Evolutionary conservation across 2,329 filamentous ascomycete species (phyloP), one percentile per base, ranked within the genome.

Genomic region (Sporothrix dimorphospora): DNA sequence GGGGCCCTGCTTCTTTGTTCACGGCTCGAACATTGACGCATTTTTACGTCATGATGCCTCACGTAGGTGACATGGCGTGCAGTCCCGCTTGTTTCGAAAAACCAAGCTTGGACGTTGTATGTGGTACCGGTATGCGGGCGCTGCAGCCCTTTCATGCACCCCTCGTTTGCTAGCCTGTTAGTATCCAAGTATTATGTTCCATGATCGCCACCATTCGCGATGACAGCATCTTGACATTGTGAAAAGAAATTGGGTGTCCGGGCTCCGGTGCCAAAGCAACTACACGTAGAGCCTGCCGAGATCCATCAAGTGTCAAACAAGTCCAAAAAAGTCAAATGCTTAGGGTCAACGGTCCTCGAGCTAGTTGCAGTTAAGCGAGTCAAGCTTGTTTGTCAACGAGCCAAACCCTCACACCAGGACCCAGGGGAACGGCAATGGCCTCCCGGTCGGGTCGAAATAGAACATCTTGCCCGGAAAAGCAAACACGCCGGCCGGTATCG

Each of bases 11-110:
- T 55, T 30, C 53, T 55, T 55, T 55, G 53, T 55, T 30, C 14
- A 30, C 21, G 16, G 53, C 53, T 5, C 4, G 12, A 55, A 55
- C 6, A 27, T 55, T 24, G 24, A 55, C 27, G 53, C 11, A 16
- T 30, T 55, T 55, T 30, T 55, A 55, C 53, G 53, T 55, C 53
- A 55, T 55, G 53, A 55, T 30, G 53, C 53, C 7, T 30, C 27
- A 14, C 21, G 24, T 7, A 24, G 24, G 53, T 55, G 16, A 55
- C 53, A 57, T 57, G 53, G 53, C 27, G 27, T 57, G 14, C 53
- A 57, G 14, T 6, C 4, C 53, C 53, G 53, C 27, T 16, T 57
- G 53, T 57, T 57, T 57, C 16, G 27, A 14, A 57, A 57, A 57
- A 57, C 53, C 53, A 57, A 34, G 53, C 53, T 57, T 57, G 34